phyloP scores from a whole-genome alignment of 2,329 filamentous ascomycete genomes.

The Xylaria sp. region DNA sequence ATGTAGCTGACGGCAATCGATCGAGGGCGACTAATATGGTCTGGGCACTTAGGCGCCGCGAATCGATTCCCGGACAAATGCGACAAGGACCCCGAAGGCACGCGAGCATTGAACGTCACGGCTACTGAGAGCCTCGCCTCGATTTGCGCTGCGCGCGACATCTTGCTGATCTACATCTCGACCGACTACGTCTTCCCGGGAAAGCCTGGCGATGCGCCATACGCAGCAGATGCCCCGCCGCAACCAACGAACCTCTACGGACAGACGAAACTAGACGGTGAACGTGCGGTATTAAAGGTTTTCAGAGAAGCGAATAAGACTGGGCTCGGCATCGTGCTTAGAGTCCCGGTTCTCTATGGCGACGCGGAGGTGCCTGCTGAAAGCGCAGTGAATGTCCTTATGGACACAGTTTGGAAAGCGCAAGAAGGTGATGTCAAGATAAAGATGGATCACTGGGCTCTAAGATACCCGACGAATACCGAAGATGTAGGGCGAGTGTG shows the following conservation, averaged over 20 bases:
- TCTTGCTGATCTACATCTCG: conserved; percentile 80
- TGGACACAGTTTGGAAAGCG: conserved; percentile 80
- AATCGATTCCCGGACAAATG: conserved; percentile 90
- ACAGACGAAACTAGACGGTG: conserved; percentile 70
- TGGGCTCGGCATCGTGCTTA: conserved; percentile 74
- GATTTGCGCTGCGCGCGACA: conserved; percentile 70
- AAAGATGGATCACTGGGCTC: conserved; percentile 87
- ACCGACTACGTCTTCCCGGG: conserved; percentile 86
- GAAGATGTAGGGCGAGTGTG: conserved; percentile 86
- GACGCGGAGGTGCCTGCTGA: conserved; percentile 75
- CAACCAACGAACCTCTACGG: conserved; percentile 81
- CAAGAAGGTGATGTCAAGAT: conserved; percentile 72
- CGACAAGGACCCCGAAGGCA: conserved; percentile 80
- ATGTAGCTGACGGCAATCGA: neutral
- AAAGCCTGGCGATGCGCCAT: conserved; percentile 82
- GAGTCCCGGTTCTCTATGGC: conserved; percentile 88
- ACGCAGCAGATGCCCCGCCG: conserved; percentile 72
- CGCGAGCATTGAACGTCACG: conserved; percentile 77
- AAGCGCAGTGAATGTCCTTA: conserved; percentile 84
- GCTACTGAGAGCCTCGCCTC: conserved; percentile 75
- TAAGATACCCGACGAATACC: conserved; percentile 88
- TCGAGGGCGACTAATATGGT: conserved; percentile 3
- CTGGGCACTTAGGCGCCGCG: conserved; percentile 72
- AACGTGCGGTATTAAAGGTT: conserved; percentile 72
- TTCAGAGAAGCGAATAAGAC: conserved; percentile 61